Base-by-base conservation (phyloP, 192 early-diverging fungal genomes). In the Backusella luteola region DNA sequence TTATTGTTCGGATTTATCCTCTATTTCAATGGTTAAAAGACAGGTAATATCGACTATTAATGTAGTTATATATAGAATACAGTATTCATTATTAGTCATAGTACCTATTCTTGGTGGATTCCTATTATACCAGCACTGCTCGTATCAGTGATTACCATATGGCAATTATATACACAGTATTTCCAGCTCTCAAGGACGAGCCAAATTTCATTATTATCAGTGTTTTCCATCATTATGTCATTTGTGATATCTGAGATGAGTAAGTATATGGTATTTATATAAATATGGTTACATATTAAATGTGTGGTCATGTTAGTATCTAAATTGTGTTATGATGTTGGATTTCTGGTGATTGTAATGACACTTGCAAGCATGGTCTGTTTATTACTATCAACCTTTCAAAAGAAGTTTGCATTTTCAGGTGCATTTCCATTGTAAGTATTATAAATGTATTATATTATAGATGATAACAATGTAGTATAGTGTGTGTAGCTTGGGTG, bases 361-460 rank as follows among this genome's bases (percentile, higher is more conserved):
- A 56, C 59, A 52, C 23, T 70, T 26, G n/a, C 56, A 34, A 74
- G 79, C 34, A 32, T 80, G 23, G 21, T 76, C 5, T 69, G 69
- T 36, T 44, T n/a, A 11, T 66, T 66, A 41, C 26, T 71, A 12
- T 80, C 75, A 52, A 80, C 79, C 5, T 72, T 75, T 41, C 79
- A 80, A 76, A 26, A 26, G 4, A 71, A 73, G 56, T 72, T 42
- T 56, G 14, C n/a, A 17, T 80, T 80, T 71, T 66, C 53, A 35
- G 79, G 79, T 26, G 29, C 70, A 19, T 63, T 53, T 23, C 79
- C 79, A n/a, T 71, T 70, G 79, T 80, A 70, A 69, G 75, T 69
- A 17, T 69, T 19, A n/a, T 1, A 12, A 44, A 0, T 17, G 42
- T 3, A 44, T 5, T 17, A 17, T 11, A 39, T 39, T 44, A 44